phyloP scores from a whole-genome alignment of 768 basidiomycete genomes.

The Bullera alba region DNA sequence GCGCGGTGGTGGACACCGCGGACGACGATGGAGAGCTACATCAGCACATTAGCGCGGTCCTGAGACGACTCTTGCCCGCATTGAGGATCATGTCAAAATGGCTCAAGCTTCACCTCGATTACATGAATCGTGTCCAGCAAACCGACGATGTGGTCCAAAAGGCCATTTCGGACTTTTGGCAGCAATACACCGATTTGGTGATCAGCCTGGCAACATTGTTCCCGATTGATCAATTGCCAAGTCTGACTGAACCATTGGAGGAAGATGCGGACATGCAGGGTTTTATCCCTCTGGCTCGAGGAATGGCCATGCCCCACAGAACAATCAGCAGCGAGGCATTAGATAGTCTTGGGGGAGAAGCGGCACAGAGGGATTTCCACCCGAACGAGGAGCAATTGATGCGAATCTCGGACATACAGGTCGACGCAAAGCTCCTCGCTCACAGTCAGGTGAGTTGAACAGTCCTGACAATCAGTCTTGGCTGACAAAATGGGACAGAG shows the following conservation, averaged over 20 bases:
- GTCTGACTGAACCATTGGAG: conserved; percentile 60
- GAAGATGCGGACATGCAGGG: conserved; percentile 87
- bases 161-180: conserved; percentile 59
- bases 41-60: conserved; percentile 66
- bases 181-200: conserved; percentile 60
- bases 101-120: conserved; percentile 69
- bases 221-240: conserved; percentile 58
- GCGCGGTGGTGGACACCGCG: conserved; percentile 18
- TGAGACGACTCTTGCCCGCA: conserved; percentile 77
- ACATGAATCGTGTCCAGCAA: conserved; percentile 50
- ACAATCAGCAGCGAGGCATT: background rate
- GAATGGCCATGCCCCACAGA: conserved; percentile 47
- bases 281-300: conserved; percentile 69
- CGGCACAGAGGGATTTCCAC: conserved; percentile 51
- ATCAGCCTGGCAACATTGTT: conserved; percentile 60
- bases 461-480: background rate
- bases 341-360: background rate
- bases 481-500: no score
- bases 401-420: conserved; percentile 77
- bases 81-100: conserved; percentile 84
- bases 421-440: conserved; percentile 64
- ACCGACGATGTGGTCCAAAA: conserved; percentile 18
- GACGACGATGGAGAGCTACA: conserved; percentile 11
- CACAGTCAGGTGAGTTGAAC: conserved; percentile 54
- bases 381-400: conserved; percentile 95